Percentiles rank a stretch among this genome's conserved stretches.
Conservation (phyloP, 2,329 filamentous ascomycete genomes). For the Colletotrichum sansevieriae region DNA sequence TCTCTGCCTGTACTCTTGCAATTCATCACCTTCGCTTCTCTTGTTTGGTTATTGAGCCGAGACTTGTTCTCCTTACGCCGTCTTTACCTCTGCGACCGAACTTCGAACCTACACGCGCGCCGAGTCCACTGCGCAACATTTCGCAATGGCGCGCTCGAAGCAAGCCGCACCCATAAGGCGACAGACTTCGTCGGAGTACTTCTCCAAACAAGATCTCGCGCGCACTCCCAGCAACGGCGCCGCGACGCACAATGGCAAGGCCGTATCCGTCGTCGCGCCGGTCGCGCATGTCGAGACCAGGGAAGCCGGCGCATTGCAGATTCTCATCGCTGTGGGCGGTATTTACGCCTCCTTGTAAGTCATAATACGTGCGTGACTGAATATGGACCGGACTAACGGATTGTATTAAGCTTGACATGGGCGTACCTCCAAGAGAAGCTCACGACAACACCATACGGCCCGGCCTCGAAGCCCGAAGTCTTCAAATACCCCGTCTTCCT, state of each 20-base stretch:
- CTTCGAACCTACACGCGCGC: not conserved
- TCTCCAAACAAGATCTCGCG: conserved; percentile 60
- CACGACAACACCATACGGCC: conserved; percentile 89
- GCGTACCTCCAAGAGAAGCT: conserved; percentile 97
- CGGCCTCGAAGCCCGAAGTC: conserved; percentile 73
- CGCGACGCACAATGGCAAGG: conserved; percentile 47
- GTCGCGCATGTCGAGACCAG: conserved; percentile 47
- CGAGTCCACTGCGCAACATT: not conserved
- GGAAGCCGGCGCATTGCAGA: conserved; percentile 77
- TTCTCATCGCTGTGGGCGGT: conserved; percentile 89
- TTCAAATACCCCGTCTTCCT: conserved; percentile 96
- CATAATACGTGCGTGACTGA: not conserved
- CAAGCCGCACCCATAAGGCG: conserved; percentile 75
- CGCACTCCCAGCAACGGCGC: conserved; percentile 50
- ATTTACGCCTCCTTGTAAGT: conserved; percentile 97
- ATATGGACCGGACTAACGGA: not conserved
- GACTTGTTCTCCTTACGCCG: not conserved
- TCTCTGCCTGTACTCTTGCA: no score
- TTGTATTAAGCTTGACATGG: conserved; percentile 81
- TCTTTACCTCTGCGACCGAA: not conserved
- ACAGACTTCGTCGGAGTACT: conserved; percentile 75
- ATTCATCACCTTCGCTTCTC: not conserved
- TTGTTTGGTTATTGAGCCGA: not conserved
- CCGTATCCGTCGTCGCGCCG: conserved; percentile 2
- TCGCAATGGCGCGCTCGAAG: conserved; percentile 78